Evolutionary conservation across 495 filamentous ascomycete species (phyloP).

Genomic region (Penicillium flavigenum): DNA sequence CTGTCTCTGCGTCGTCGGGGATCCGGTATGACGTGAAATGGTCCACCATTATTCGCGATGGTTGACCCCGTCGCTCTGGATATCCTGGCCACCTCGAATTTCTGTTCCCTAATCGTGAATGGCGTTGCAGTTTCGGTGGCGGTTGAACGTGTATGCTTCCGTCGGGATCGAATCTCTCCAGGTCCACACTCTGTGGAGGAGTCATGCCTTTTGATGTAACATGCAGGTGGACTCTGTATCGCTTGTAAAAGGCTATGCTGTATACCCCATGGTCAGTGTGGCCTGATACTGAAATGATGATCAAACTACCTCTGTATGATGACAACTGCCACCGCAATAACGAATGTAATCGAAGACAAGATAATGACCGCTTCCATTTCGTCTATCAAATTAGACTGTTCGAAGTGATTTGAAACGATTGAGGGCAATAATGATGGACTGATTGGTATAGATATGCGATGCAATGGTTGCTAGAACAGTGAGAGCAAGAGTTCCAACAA

Average conservation of each 20-base stretch:
- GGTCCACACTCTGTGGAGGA: slow-evolving; percentile 10
- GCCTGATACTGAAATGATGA: background rate
- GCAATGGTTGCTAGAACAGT: background rate
- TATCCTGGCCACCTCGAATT: slow-evolving; percentile 1
- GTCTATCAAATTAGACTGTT: background rate
- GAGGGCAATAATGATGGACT: background rate
- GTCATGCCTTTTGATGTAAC: slow-evolving; percentile 12
- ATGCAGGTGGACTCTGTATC: slow-evolving; percentile 21
- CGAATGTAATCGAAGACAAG: slow-evolving; percentile 17
- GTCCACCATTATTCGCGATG: slow-evolving; percentile 4
- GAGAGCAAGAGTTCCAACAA: background rate
- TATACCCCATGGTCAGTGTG: background rate
- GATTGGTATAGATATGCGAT: slow-evolving; percentile 12
- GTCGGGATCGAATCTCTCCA: slow-evolving; percentile 7
- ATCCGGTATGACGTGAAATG: background rate
- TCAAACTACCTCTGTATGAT: slow-evolving; percentile 17
- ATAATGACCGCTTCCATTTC: slow-evolving; percentile 20
- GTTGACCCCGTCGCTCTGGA: background rate
- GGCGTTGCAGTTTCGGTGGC: slow-evolving; percentile 7
- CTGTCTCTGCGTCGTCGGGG: slow-evolving; percentile 2
- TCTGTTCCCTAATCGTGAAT: slow-evolving; percentile 16
- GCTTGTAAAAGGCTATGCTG: slow-evolving; percentile 20
- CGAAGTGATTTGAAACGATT: background rate
- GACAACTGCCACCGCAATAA: slow-evolving; percentile 16
- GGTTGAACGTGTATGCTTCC: background rate